Evolutionary conservation across 108 stramenopile species (phyloP), one percentile per base, ranked within the genome.

Genomic region (Schizochytrium sp.): DNA sequence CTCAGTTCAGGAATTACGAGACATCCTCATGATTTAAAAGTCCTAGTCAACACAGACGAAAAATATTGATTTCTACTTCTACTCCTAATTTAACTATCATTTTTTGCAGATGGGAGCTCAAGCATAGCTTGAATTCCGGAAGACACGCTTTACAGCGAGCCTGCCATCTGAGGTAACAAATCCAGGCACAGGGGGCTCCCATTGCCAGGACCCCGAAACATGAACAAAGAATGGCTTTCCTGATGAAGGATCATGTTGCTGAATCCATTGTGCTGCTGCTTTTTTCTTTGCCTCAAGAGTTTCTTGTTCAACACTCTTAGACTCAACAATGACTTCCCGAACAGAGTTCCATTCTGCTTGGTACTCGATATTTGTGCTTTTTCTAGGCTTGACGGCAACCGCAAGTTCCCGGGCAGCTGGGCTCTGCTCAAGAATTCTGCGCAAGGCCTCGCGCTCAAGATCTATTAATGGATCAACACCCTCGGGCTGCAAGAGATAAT

Each of bases 291-390:
- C 42, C 19, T 72, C 15, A 72, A 15, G 72, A 13, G 44, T 38
- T 28, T 72, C 19, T 41, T n/a, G 28, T 15, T 13, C 13, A 38
- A 41, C 42, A 28, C 17, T 41, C 72, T 41, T 12, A 41, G n/a
- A n/a, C 72, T 72, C 72, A 2, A n/a, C 10, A 5, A 38, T 40
- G 5, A 13, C 47, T 83, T 49, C 28, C 0, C 76, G 76, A 17
- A 83, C 50, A 10, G 47, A 47, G 17, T 83, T n/a, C 76, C 76
- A 83, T 17, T 83, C 76, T 7, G 76, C 76, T n/a, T 55, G 76
- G 55, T 83, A 83, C 15, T 40, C 76, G 45, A 53, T 38, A 17
- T 8, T 40, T 42, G 76, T 38, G n/a, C n/a, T 28, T n/a, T 7
- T 10, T 2, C 8, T 7, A 1, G 76, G 76, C 47, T 83, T 83